Conservation (phyloP, 495 filamentous ascomycete species). For the Tuber indicum region DNA sequence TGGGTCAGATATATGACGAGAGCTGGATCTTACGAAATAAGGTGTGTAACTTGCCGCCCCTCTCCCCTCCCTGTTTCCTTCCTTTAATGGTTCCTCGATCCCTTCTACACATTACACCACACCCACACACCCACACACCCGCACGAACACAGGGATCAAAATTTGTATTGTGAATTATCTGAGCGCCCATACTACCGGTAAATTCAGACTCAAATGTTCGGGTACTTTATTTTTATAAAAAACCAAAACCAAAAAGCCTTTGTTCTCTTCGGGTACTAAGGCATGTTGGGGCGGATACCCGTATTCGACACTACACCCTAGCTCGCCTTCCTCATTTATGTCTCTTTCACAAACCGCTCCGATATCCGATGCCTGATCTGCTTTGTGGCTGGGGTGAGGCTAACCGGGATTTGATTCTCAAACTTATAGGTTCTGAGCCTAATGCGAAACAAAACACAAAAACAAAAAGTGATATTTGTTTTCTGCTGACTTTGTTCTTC, state of each 20-base stretch:
- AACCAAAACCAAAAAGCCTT: too few species aligned
- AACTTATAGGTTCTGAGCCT: slow-evolving; percentile 1
- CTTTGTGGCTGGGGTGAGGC: not conserved
- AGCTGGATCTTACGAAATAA: slow-evolving; percentile 74
- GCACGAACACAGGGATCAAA: not conserved
- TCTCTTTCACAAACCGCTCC: not conserved
- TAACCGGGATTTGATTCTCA: not conserved
- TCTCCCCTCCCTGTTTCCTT: not conserved
- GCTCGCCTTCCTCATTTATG: not conserved
- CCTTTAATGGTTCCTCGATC: not conserved
- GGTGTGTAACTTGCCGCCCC: slow-evolving; percentile 46
- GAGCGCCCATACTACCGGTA: not conserved
- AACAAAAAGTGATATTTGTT: not conserved
- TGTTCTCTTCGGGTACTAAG: too few species aligned
- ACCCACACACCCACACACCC: not conserved
- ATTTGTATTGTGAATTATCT: not conserved
- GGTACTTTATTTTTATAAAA: not conserved
- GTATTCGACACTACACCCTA: not conserved
- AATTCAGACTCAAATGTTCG: not conserved
- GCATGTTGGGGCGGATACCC: not conserved
- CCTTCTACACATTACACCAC: not conserved
- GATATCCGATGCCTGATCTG: not conserved
- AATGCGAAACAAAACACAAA: not conserved
- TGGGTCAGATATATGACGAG: slow-evolving; percentile 99
- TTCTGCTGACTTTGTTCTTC: not conserved